Evolutionary conservation across 768 basidiomycete species (phyloP).

Genomic region (Tylopilus intermedius): DNA sequence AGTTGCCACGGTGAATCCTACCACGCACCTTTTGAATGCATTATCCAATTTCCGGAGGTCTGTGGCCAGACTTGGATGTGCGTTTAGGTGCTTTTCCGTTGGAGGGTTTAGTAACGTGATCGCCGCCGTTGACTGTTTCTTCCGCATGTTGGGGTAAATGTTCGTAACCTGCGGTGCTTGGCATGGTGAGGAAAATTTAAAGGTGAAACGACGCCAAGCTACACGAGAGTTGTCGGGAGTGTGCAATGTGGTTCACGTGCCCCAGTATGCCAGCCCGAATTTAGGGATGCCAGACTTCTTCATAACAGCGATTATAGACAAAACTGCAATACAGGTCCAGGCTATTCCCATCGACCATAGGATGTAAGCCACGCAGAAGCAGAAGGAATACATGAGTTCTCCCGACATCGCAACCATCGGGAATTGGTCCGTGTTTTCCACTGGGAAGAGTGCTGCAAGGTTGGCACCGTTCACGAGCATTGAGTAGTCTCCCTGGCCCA

Average conservation of each 20-base stretch:
- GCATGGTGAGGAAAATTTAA: slow-evolving; percentile 30
- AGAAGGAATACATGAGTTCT: slow-evolving; percentile 39
- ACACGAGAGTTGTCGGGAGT: slow-evolving; percentile 1
- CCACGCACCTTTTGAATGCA: slow-evolving; percentile 69
- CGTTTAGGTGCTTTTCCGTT: slow-evolving; percentile 29
- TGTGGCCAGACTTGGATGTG: slow-evolving; percentile 46
- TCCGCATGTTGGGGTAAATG: slow-evolving; percentile 40
- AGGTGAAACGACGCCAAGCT: background rate
- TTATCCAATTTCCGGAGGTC: slow-evolving; percentile 76
- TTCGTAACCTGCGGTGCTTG: slow-evolving; percentile 43
- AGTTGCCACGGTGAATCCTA: background rate
- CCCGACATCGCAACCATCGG: slow-evolving; percentile 34
- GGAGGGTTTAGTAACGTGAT: slow-evolving; percentile 22
- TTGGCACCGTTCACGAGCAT: slow-evolving; percentile 38
- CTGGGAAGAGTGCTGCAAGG: slow-evolving; percentile 32
- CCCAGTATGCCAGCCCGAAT: slow-evolving; percentile 51
- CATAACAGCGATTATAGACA: slow-evolving; percentile 34
- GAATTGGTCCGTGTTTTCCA: slow-evolving; percentile 28
- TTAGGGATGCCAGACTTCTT: slow-evolving; percentile 31
- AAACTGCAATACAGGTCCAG: slow-evolving; percentile 44
- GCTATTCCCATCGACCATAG: slow-evolving; percentile 55
- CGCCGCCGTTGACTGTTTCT: slow-evolving; percentile 33
- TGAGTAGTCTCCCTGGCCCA: slow-evolving; percentile 49
- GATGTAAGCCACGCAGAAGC: slow-evolving; percentile 43
- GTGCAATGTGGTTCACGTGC: slow-evolving; percentile 27